Percentiles rank a stretch among this genome's conserved stretches.
Conservation (phyloP, 805 yeast species). For the Pichia thaimueangensis region DNA sequence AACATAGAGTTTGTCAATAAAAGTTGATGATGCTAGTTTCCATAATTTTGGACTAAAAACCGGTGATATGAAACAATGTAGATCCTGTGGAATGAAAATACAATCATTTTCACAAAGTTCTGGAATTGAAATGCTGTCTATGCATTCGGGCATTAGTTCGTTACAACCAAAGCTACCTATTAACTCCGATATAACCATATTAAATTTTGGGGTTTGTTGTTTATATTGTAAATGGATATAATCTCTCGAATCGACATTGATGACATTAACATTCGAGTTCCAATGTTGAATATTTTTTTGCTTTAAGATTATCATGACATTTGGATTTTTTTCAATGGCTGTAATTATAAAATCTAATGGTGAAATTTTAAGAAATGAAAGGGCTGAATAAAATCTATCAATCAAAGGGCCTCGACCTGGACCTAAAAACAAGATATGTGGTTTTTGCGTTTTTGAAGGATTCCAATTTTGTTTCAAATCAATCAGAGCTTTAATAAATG, state of each 20-base stretch:
- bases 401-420: slow-evolving; percentile 87
- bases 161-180: slow-evolving; percentile 92
- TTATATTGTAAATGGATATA: slow-evolving; percentile 31
- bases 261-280: slow-evolving; percentile 44
- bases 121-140: slow-evolving; percentile 36
- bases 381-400: slow-evolving; percentile 41
- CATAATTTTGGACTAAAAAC: slow-evolving; percentile 51
- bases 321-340: slow-evolving; percentile 69
- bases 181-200: slow-evolving; percentile 67
- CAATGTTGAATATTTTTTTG: slow-evolving; percentile 47
- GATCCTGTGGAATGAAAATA: slow-evolving; percentile 55
- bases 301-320: slow-evolving; percentile 47
- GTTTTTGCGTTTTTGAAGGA: background rate
- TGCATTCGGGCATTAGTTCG: slow-evolving; percentile 81
- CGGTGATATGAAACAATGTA: slow-evolving; percentile 61
- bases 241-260: slow-evolving; percentile 52
- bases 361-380: slow-evolving; percentile 28
- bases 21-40: slow-evolving; percentile 24
- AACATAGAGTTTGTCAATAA: slow-evolving; percentile 24
- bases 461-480: slow-evolving; percentile 24
- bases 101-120: slow-evolving; percentile 37
- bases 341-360: slow-evolving; percentile 30
- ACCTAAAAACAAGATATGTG: slow-evolving; percentile 57
- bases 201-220: slow-evolving; percentile 20
- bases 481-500: slow-evolving; percentile 50